These are phyloP conservation scores for Thalassiosira oceanica DNA, from an alignment of 352 stramenopile genomes.

Conservation along the genomic window DNA sequence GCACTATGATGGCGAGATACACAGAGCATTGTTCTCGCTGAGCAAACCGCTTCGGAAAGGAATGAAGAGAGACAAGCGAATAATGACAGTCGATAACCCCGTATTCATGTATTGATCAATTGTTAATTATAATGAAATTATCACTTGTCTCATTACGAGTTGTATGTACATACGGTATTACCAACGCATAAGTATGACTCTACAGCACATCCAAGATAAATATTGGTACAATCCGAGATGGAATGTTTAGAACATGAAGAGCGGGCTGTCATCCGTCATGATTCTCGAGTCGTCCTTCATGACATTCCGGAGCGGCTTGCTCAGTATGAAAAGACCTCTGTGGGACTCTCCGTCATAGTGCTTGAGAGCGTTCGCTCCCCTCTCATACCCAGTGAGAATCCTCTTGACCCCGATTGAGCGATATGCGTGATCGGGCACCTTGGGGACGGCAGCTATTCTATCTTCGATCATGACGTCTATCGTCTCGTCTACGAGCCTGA, in stretches of 20 bases:
- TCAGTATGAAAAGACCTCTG: conserved; percentile 87
- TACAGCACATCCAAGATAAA: too few relatives aligned
- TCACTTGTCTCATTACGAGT: too few relatives aligned
- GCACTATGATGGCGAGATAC: conserved; percentile 90
- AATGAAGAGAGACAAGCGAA: conserved; percentile 85
- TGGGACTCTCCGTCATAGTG: conserved; percentile 91
- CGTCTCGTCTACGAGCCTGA: conserved; percentile 47
- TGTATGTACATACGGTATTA: too few relatives aligned
- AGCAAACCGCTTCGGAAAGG: conserved; percentile 88
- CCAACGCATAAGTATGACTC: too few relatives aligned
- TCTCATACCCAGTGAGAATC: conserved; percentile 25
- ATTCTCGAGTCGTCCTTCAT: conserved; percentile 87
- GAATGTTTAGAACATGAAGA: conserved; percentile 97
- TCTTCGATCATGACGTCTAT: conserved; percentile 72
- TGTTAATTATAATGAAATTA: too few relatives aligned
- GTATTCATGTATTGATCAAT: conserved; percentile 97
- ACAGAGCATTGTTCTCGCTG: conserved; percentile 88
- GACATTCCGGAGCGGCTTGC: conserved; percentile 87
- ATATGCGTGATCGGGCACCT: conserved; percentile 44
- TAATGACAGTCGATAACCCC: conserved; percentile 94
- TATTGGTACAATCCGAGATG: too few relatives aligned
- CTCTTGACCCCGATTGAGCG: conserved; percentile 77
- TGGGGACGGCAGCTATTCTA: conserved; percentile 53
- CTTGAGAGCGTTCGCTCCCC: conserved; percentile 77
- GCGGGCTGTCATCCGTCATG: conserved; percentile 93